A percentile compares a stretch with the other conserved stretches of the same genome.
Conservation (phyloP, 352 stramenopile genomes). For the Detonula confervacea region DNA sequence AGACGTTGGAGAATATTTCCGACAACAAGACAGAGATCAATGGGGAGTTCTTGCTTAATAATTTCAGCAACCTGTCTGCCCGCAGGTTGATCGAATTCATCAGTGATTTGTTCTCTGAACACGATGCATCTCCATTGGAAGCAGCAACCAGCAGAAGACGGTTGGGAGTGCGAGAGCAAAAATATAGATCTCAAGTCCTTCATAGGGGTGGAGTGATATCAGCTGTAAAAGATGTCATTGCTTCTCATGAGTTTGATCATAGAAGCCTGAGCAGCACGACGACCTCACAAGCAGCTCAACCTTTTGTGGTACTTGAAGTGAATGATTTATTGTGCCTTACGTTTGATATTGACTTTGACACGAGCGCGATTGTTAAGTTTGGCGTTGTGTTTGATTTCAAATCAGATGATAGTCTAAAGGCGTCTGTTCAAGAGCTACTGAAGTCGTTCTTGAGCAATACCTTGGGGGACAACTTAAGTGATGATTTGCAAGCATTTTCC, state of each 20-base stretch:
- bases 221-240: background rate
- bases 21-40: conserved; percentile 20
- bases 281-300: background rate
- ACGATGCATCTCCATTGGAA: too few relatives aligned
- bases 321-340: background rate
- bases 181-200: background rate
- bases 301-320: background rate
- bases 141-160: background rate
- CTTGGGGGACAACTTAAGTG: background rate
- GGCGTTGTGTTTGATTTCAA: background rate
- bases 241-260: background rate
- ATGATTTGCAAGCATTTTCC: background rate
- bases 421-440: background rate
- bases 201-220: background rate
- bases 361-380: background rate
- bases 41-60: conserved; percentile 38
- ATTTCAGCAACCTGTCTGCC: conserved; percentile 30
- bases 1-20: conserved; percentile 15
- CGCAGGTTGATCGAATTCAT: conserved; percentile 31
- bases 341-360: conserved; percentile 8
- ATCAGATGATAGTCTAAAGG: background rate
- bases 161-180: background rate
- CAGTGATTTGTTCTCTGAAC: conserved; percentile 7
- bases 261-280: background rate
- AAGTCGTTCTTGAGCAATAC: conserved; percentile 2